Percentiles rank a stretch among this genome's conserved stretches.
These are phyloP conservation scores for Takakia lepidozioides DNA, from an alignment of 225 moss, liverwort and hornwort genomes.

Conservation along the genomic window DNA sequence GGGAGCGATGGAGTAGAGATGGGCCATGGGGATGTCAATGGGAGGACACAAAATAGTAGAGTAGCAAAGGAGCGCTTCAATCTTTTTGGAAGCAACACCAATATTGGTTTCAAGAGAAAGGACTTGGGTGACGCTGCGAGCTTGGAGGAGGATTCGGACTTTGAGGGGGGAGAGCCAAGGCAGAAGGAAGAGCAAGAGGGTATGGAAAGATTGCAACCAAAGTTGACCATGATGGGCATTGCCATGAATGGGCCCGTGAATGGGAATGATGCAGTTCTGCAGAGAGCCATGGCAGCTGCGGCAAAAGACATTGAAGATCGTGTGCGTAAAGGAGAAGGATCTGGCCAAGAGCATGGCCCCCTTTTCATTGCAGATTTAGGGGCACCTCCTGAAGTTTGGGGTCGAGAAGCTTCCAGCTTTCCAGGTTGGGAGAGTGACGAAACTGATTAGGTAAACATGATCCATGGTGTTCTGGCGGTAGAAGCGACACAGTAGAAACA, in stretches of 20 bases:
- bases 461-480: no score
- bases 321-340: constrained; percentile 86
- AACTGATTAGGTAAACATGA: constrained; percentile 50
- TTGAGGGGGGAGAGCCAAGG: constrained; percentile 34
- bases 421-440: constrained; percentile 67
- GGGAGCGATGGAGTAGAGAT: constrained; percentile 28
- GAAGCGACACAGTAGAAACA: no score
- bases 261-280: constrained; percentile 73
- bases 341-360: constrained; percentile 77
- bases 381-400: constrained; percentile 74
- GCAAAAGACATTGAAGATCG: constrained; percentile 97
- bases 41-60: constrained; percentile 20
- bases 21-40: constrained; percentile 18
- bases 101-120: constrained; percentile 52
- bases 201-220: constrained; percentile 54
- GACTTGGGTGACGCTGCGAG: constrained; percentile 37
- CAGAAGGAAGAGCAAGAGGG: constrained; percentile 34
- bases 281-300: constrained; percentile 93
- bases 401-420: constrained; percentile 45
- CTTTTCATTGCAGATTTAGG: constrained; percentile 96
- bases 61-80: constrained; percentile 52
- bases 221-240: constrained; percentile 97
- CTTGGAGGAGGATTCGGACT: constrained; percentile 47
- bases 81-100: constrained; percentile 60
- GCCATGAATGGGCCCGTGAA: constrained; percentile 82